Evolutionary conservation across 768 basidiomycete species (phyloP), one percentile per base, ranked within the genome.

Genomic region (Suillus alpinus): DNA sequence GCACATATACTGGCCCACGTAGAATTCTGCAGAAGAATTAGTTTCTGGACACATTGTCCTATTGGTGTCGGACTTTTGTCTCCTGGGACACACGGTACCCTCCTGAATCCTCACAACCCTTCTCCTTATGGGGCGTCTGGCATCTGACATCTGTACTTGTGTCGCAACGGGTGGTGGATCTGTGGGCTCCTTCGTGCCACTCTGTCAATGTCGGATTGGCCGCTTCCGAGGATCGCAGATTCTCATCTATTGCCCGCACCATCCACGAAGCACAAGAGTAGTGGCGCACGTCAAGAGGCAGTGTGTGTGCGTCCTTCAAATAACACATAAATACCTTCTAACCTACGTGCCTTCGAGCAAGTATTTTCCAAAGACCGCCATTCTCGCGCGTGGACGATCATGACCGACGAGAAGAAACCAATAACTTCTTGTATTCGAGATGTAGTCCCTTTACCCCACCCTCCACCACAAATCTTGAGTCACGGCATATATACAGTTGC

Each of bases 401-500:
- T 52, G 60, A 20, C 55, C 18, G 20, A 56, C 47, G 49, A 44
- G 7, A 59, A 58, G 41, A 39, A 40, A 12, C 20, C 41, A 6
- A 39, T 1, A 18, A 62, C 57, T 13, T 34, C 57, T 26, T 37
- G 7, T 29, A 20, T 56, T 55, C 9, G 5, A 12, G 41, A 41
- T 1, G 32, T 43, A 1, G 23, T 4, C 31, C 59, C 46, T 26
- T 26, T 41, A 44, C n/a, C 53, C 7, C 13, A n/a, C 39, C 29
- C 23, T 26, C 50, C 62, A n/a, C 20, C 5, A 4, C 23, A 39
- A 50, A 61, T 16, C 40, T 58, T 73, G 4, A 61, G 43, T 18
- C 51, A 60, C 26, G 69, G 71, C 34, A 62, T 72, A 16, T 71
- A 69, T 46, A 62, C 66, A 49, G 12, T 72, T 36, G 56, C 56